phyloP scores from a whole-genome alignment of 2,329 filamentous ascomycete genomes.

The Talaromyces albobiverticillius region DNA sequence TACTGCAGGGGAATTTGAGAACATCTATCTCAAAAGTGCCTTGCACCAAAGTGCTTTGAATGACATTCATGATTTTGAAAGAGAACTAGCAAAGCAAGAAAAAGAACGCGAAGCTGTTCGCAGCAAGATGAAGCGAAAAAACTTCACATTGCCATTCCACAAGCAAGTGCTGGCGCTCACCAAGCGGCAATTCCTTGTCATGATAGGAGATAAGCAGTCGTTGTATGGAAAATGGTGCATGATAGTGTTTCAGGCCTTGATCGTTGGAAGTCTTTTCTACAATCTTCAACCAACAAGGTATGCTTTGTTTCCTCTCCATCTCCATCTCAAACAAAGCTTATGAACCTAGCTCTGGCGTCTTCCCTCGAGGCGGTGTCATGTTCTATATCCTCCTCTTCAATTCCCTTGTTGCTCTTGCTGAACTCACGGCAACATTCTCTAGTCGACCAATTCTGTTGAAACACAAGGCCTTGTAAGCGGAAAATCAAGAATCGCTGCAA shows the following conservation, averaged over 20 bases:
- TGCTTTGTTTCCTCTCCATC: not conserved
- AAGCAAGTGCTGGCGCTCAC: slow-evolving; percentile 42
- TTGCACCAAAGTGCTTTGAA: slow-evolving; percentile 41
- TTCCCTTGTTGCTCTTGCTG: slow-evolving; percentile 58
- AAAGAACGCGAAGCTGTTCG: slow-evolving; percentile 39
- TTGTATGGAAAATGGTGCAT: slow-evolving; percentile 52
- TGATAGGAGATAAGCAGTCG: slow-evolving; percentile 53
- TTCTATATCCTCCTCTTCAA: slow-evolving; percentile 65
- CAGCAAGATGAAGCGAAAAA: slow-evolving; percentile 46
- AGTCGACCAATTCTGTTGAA: slow-evolving; percentile 66
- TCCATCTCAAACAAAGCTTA: not conserved
- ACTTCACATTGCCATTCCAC: slow-evolving; percentile 49
- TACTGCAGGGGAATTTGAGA: slow-evolving; percentile 55
- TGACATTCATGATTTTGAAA: slow-evolving; percentile 56
- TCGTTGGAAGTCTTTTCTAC: slow-evolving; percentile 52
- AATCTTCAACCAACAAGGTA: slow-evolving; percentile 51
- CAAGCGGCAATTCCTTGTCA: slow-evolving; percentile 53
- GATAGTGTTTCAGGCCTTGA: slow-evolving; percentile 44
- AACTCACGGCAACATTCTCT: slow-evolving; percentile 60
- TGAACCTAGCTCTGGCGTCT: slow-evolving; percentile 48
- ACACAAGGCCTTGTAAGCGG: slow-evolving; percentile 61
- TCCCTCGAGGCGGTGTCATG: slow-evolving; percentile 59
- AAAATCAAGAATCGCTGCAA: not conserved
- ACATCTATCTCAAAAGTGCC: slow-evolving; percentile 49
- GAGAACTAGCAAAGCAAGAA: slow-evolving; percentile 41